These are phyloP conservation scores for Lagenidium giganteum DNA, from an alignment of 352 stramenopile species.

Conservation along the genomic window DNA sequence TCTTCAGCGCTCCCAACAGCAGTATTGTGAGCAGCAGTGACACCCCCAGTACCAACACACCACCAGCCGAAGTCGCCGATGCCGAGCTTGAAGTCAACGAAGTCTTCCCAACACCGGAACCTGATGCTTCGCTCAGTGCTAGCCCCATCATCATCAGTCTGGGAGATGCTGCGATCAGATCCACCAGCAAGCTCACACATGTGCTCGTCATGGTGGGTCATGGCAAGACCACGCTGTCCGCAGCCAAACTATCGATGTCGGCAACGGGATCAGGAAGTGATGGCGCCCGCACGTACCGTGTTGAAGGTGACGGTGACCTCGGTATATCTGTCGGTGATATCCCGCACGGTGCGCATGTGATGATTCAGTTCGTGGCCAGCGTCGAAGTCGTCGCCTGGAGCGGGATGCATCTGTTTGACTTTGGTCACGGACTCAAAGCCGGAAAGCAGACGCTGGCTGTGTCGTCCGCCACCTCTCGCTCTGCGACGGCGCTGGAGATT, in stretches of 20 bases:
- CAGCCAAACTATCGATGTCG: constrained; percentile 17
- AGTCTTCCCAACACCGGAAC: constrained; percentile 15
- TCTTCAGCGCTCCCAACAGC: constrained; percentile 27
- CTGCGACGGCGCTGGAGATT: constrained; percentile 59
- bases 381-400: constrained; percentile 44
- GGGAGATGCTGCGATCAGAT: too few species aligned
- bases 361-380: constrained; percentile 51
- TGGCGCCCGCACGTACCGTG: too few species aligned
- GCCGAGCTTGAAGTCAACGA: constrained; percentile 6
- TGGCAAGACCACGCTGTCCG: constrained; percentile 22
- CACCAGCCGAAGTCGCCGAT: not conserved
- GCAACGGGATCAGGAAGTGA: too few species aligned
- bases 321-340: constrained; percentile 53
- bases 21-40: not conserved
- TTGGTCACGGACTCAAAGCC: constrained; percentile 60
- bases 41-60: not conserved
- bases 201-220: too few species aligned
- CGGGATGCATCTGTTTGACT: constrained; percentile 77
- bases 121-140: constrained; percentile 5
- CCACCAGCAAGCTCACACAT: too few species aligned
- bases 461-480: constrained; percentile 8
- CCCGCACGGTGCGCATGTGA: constrained; percentile 68
- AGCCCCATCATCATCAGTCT: constrained; percentile 16
- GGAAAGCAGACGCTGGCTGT: constrained; percentile 51
- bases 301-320: too few species aligned